Conservation (phyloP, 2,329 filamentous ascomycete species). For the Ceratocystis diversiconidia region DNA sequence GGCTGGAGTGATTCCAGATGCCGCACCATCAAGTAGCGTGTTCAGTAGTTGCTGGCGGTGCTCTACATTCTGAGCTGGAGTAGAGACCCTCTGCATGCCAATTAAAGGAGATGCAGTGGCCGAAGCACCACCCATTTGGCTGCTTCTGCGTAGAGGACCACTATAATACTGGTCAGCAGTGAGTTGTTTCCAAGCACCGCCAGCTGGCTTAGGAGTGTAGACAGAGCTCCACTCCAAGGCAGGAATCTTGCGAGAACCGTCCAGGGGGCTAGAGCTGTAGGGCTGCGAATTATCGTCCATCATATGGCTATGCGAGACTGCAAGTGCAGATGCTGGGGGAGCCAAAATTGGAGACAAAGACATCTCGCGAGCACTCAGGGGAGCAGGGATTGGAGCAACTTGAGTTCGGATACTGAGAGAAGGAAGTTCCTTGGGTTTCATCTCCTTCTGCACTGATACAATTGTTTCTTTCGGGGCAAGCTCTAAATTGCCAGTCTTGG, state of each 20-base stretch:
- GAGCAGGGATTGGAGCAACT: neutral
- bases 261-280: neutral
- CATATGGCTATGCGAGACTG: neutral
- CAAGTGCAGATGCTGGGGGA: neutral
- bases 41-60: constrained; percentile 13
- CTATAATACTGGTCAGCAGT: constrained; percentile 18
- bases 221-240: constrained; percentile 16
- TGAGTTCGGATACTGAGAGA: constrained; percentile 1
- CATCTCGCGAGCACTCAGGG: neutral
- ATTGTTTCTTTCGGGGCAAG: neutral
- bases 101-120: constrained; percentile 11
- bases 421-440: neutral
- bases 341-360: constrained; percentile 1
- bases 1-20: constrained; percentile 7
- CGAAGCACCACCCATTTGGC: constrained; percentile 4
- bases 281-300: neutral
- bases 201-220: constrained; percentile 16
- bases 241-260: constrained; percentile 10
- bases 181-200: constrained; percentile 14
- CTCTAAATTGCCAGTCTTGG: neutral
- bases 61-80: constrained; percentile 6
- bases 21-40: neutral
- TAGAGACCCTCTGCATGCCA: neutral
- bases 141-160: constrained; percentile 9
- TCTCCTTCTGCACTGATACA: neutral